Conservation (phyloP, 306 rosid genomes). For the Trifolium dubium region DNA sequence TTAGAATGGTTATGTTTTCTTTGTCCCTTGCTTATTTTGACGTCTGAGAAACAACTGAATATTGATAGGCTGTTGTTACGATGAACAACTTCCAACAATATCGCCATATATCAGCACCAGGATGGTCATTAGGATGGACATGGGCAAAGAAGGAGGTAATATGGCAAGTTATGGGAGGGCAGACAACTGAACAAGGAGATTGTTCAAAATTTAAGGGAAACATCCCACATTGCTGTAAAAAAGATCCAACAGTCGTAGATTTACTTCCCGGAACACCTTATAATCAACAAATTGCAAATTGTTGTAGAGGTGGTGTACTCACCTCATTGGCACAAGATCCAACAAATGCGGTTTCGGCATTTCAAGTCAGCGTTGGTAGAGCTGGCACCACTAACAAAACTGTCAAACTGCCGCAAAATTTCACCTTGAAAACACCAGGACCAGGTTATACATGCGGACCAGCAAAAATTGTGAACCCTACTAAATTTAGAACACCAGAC, state of each 20-base stretch:
- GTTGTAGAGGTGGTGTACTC: constrained; percentile 93
- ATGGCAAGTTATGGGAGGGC: constrained; percentile 81
- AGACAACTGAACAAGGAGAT: constrained; percentile 89
- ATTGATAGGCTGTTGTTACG: constrained; percentile 72
- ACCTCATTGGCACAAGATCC: constrained; percentile 83
- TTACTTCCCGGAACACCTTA: constrained; percentile 83
- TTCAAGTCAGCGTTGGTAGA: constrained; percentile 80
- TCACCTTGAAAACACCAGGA: constrained; percentile 80
- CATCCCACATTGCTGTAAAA: constrained; percentile 79
- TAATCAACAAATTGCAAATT: constrained; percentile 78
- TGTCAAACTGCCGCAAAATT: constrained; percentile 66
- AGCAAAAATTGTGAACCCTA: constrained; percentile 63
- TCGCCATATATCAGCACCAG: constrained; percentile 79
- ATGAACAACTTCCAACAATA: constrained; percentile 81
- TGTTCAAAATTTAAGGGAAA: constrained; percentile 69
- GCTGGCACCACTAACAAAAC: constrained; percentile 76
- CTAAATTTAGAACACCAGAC: constrained; percentile 56
- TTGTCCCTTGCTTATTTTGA: constrained; percentile 18
- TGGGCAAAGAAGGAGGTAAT: constrained; percentile 92
- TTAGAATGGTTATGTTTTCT: constrained; percentile 24
- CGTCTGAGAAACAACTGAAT: constrained; percentile 36
- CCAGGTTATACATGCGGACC: constrained; percentile 89
- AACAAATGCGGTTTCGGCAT: constrained; percentile 59
- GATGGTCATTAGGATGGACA: constrained; percentile 84
- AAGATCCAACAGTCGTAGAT: constrained; percentile 73